Percentiles rank a stretch among this genome's conserved stretches.
phyloP scores from a whole-genome alignment of 495 filamentous ascomycete species.

The Podospora conica region DNA sequence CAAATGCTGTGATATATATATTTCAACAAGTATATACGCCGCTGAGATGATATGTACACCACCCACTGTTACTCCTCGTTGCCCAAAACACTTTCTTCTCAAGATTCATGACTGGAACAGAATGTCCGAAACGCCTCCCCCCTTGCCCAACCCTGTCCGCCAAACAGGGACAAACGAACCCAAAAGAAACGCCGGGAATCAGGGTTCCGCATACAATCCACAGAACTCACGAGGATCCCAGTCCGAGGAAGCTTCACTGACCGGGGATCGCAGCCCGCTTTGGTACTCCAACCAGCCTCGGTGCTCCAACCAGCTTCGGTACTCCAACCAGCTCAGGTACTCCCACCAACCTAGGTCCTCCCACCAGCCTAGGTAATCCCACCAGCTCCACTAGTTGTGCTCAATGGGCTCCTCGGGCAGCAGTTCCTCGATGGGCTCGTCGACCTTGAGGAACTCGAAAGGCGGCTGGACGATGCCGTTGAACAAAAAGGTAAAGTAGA shows the following conservation, averaged over 20 bases:
- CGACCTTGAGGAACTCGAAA: constrained; percentile 43
- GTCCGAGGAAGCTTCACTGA: no score
- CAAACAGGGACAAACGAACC: neutral
- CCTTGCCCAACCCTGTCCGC: neutral
- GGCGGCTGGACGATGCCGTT: constrained; percentile 88
- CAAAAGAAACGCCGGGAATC: neutral
- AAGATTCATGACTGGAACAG: neutral
- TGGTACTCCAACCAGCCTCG: neutral
- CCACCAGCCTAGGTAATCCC: no score
- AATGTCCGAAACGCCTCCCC: neutral
- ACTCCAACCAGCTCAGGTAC: neutral
- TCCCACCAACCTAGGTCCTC: no score
- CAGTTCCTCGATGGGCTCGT: constrained; percentile 64
- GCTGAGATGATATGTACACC: neutral
- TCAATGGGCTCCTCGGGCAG: constrained; percentile 82
- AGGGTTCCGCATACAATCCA: no score
- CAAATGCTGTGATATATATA: neutral
- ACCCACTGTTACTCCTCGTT: neutral
- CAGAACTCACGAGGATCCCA: no score
- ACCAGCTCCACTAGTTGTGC: constrained; percentile 52
- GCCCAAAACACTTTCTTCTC: neutral
- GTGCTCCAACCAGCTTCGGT: neutral
- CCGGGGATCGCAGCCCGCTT: neutral
- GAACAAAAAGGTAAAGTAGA: constrained; percentile 96
- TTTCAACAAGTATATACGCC: neutral